Percentiles rank a stretch among this genome's conserved stretches.
Evolutionary conservation across 768 basidiomycete genomes (phyloP).

Genomic region (Clitopilus hobsonii): DNA sequence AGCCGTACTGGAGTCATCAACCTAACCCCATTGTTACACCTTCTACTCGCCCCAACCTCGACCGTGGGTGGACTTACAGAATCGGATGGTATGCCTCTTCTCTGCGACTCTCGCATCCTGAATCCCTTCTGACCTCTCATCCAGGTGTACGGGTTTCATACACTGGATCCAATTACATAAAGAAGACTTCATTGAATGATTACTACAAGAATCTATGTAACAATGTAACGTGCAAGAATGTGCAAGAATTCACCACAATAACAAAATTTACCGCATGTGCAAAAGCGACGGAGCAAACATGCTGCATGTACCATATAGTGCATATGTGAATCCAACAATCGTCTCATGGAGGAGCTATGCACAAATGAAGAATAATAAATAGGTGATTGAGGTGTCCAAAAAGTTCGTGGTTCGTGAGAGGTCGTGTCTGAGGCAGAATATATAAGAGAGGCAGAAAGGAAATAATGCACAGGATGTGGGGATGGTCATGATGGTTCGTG

Average conservation of each 20-base stretch:
- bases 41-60: conserved; percentile 5
- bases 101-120: neutral
- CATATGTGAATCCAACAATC: too few relatives aligned
- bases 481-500: neutral
- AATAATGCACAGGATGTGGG: neutral
- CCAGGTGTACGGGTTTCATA: conserved; percentile 12
- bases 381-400: conserved; percentile 8
- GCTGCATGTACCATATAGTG: too few relatives aligned
- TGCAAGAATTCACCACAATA: neutral
- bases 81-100: conserved; percentile 15
- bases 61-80: conserved; percentile 15
- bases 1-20: conserved; percentile 33
- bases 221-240: neutral
- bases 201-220: neutral
- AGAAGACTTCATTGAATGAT: conserved; percentile 14
- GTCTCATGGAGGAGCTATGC: too few relatives aligned
- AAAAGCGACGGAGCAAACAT: neutral
- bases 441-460: neutral
- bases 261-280: neutral
- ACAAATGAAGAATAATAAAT: conserved; percentile 1
- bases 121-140: neutral
- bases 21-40: conserved; percentile 10
- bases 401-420: neutral
- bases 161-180: conserved; percentile 15
- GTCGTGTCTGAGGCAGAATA: neutral